These are phyloP conservation scores for Scheffersomyces stambukii DNA, from an alignment of 1,139 yeast genomes.

Conservation along the genomic window DNA sequence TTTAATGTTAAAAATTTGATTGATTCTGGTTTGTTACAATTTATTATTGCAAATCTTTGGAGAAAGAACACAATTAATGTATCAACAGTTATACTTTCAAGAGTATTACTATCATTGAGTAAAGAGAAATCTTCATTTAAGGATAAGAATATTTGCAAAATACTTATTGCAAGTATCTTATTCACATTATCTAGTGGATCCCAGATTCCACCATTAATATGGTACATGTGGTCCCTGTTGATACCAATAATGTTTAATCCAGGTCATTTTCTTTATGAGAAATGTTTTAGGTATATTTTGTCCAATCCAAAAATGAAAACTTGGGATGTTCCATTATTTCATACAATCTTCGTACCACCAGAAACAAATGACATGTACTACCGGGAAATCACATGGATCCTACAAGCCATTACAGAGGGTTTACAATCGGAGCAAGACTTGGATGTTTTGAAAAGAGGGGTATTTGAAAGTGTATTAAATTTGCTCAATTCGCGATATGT, in stretches of 20 bases:
- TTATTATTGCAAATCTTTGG: conserved; percentile 50
- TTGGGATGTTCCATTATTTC: conserved; percentile 64
- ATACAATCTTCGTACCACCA: conserved; percentile 36
- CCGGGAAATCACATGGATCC: conserved; percentile 64
- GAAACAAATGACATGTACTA: conserved; percentile 43
- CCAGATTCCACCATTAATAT: conserved; percentile 33
- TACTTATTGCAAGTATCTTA: conserved; percentile 59
- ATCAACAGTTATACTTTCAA: conserved; percentile 36
- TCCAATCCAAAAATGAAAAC: conserved; percentile 51
- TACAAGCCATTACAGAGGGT: conserved; percentile 46
- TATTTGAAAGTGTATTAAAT: conserved; percentile 66
- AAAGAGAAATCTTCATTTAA: conserved; percentile 46
- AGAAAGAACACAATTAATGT: too few species aligned
- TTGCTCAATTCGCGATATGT: conserved; percentile 48
- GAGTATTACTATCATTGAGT: too few species aligned
- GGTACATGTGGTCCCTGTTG: conserved; percentile 49
- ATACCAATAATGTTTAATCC: conserved; percentile 61
- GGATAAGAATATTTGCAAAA: conserved; percentile 54
- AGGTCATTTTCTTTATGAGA: conserved; percentile 69
- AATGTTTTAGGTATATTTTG: conserved; percentile 56
- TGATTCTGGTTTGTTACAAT: conserved; percentile 56
- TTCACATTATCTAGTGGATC: conserved; percentile 33
- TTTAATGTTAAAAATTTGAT: conserved; percentile 56
- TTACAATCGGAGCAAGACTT: conserved; percentile 48
- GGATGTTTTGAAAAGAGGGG: conserved; percentile 46